Evolutionary conservation across 1,139 yeast genomes (phyloP).

Genomic region (Suhomyces wounanorum): DNA sequence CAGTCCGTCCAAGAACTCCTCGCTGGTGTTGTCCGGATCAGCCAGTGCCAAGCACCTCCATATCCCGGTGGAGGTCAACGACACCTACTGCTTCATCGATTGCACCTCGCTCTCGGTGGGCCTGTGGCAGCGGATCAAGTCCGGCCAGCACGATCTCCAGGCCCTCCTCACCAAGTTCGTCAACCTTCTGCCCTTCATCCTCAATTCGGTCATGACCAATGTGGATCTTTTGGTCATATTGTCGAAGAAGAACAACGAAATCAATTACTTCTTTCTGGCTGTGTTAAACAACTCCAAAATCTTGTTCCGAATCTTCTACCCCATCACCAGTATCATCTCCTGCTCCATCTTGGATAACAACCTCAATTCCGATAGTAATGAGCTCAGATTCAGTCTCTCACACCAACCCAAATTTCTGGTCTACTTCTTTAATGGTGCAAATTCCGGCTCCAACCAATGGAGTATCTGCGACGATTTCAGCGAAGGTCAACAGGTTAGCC

Average conservation of each 20-base stretch:
- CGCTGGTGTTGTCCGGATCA: not conserved
- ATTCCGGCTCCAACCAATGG: constrained; percentile 67
- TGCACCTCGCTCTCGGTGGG: constrained; percentile 71
- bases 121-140: constrained; percentile 73
- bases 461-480: constrained; percentile 80
- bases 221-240: constrained; percentile 70
- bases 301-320: constrained; percentile 69
- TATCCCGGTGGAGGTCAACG: constrained; percentile 60
- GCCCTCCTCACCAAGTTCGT: constrained; percentile 47
- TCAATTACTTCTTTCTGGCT: constrained; percentile 74
- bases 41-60: not conserved
- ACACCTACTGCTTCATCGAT: constrained; percentile 67
- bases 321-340: constrained; percentile 48
- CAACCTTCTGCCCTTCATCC: constrained; percentile 65
- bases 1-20: constrained; percentile 1
- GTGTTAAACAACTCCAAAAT: constrained; percentile 66
- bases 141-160: constrained; percentile 54
- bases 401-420: constrained; percentile 78
- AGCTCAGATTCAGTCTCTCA: constrained; percentile 51
- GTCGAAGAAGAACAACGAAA: constrained; percentile 67
- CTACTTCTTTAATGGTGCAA: constrained; percentile 56
- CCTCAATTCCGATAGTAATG: constrained; percentile 46
- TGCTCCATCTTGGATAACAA: constrained; percentile 53
- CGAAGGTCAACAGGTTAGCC: constrained; percentile 76
- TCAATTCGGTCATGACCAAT: constrained; percentile 61